phyloP scores from a whole-genome alignment of 148 eudicot genomes.

The Camellia lanceoleosa region DNA sequence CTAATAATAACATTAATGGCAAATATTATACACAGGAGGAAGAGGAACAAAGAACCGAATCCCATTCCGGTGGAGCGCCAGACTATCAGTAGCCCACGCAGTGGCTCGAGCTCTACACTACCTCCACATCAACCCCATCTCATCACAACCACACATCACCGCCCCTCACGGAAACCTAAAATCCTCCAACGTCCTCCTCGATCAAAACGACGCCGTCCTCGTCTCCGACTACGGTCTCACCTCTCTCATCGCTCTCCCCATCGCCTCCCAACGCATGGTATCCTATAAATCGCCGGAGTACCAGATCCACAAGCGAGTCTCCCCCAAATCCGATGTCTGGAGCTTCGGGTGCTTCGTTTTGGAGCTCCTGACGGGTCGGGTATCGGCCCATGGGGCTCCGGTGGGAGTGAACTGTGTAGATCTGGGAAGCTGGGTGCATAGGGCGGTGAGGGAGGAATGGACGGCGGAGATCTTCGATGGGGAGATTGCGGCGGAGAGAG shows the following conservation, averaged over 20 bases:
- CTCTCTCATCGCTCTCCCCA: constrained; percentile 27
- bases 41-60: constrained; percentile 33
- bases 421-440: constrained; percentile 41
- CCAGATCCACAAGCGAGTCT: constrained; percentile 25
- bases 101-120: constrained; percentile 37
- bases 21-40: constrained; percentile 24
- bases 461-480: constrained; percentile 48
- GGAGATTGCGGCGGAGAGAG: constrained; percentile 30
- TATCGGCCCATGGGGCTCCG: constrained; percentile 26
- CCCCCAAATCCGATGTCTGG: constrained; percentile 46
- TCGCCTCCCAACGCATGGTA: constrained; percentile 31
- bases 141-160: neutral
- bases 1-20: neutral
- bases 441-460: constrained; percentile 55
- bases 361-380: constrained; percentile 40
- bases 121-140: constrained; percentile 29
- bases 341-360: constrained; percentile 41
- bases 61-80: constrained; percentile 42
- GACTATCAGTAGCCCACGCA: constrained; percentile 31
- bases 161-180: constrained; percentile 45
- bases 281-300: constrained; percentile 40
- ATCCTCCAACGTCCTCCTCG: constrained; percentile 43
- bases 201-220: constrained; percentile 27
- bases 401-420: constrained; percentile 29
- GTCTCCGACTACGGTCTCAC: constrained; percentile 40